Conservation (phyloP, 768 basidiomycete genomes). For the Trametopsis cervina region DNA sequence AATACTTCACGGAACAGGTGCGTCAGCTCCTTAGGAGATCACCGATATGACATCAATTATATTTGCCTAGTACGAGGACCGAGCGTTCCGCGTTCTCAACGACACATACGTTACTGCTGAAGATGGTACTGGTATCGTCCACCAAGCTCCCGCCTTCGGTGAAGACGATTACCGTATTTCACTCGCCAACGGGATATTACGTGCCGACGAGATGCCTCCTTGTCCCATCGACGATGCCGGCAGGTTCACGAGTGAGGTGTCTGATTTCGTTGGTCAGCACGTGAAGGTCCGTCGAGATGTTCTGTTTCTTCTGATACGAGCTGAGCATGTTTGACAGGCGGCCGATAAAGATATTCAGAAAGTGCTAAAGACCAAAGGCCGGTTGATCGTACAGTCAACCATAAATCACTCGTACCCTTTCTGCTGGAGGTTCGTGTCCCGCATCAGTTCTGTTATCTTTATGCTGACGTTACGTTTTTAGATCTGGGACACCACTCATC, state of each 20-base stretch:
- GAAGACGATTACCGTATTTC: conserved; percentile 98
- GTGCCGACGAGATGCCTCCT: conserved; percentile 87
- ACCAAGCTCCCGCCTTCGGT: conserved; percentile 97
- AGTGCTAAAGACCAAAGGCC: conserved; percentile 76
- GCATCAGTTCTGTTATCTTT: not conserved
- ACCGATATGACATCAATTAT: not conserved
- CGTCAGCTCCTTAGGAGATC: conserved; percentile 12
- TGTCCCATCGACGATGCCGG: conserved; percentile 93
- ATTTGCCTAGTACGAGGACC: conserved; percentile 72
- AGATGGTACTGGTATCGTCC: conserved; percentile 96
- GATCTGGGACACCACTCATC: conserved; percentile 91
- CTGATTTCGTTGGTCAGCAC: conserved; percentile 82
- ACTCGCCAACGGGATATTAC: conserved; percentile 75
- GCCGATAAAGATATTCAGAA: conserved; percentile 96
- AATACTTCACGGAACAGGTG: conserved; percentile 94
- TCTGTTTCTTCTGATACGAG: not conserved
- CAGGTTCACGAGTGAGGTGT: conserved; percentile 80
- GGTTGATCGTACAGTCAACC: conserved; percentile 82
- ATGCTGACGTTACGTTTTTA: conserved; percentile 22
- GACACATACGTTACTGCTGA: conserved; percentile 92
- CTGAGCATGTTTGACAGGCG: conserved; percentile 37
- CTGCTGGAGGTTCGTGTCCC: conserved; percentile 79
- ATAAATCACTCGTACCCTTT: conserved; percentile 91
- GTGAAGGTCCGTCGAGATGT: conserved; percentile 61
- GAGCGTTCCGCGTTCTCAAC: conserved; percentile 80